phyloP scores from a whole-genome alignment of 1,284 basidiomycete species.

The Thecaphora thlaspeos region DNA sequence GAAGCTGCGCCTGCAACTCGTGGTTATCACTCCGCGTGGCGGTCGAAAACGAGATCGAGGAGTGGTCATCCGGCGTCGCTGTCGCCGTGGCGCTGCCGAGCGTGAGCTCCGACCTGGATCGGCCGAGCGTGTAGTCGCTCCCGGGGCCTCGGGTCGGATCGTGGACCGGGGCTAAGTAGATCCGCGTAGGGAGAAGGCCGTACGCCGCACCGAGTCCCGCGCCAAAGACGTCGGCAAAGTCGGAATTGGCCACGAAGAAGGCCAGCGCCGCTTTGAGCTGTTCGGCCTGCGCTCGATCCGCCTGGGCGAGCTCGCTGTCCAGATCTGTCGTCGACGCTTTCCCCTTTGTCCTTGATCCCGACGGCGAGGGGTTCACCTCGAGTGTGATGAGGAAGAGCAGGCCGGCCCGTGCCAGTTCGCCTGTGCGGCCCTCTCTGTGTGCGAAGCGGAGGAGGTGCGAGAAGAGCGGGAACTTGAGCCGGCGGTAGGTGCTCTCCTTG shows the following conservation, averaged over 20 bases:
- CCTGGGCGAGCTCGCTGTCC: neutral
- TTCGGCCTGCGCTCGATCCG: conserved; percentile 4
- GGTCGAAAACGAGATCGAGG: conserved; percentile 6
- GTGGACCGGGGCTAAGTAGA: conserved; percentile 13
- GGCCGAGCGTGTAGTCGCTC: conserved; percentile 5
- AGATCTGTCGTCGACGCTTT: no score
- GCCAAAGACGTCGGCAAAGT: conserved; percentile 92
- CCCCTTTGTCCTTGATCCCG: neutral
- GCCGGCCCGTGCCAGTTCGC: conserved; percentile 89
- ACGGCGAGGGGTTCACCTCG: conserved; percentile 6
- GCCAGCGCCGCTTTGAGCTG: conserved; percentile 65
- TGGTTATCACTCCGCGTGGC: conserved; percentile 61
- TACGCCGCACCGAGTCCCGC: conserved; percentile 92
- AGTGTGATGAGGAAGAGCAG: conserved; percentile 90
- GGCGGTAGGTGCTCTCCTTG: conserved; percentile 4
- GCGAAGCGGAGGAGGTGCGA: conserved; percentile 93
- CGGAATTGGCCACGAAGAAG: conserved; percentile 92
- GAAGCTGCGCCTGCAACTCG: conserved; percentile 77
- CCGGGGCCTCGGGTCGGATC: conserved; percentile 11
- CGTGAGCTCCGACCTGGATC: conserved; percentile 9
- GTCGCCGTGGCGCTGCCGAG: conserved; percentile 23
- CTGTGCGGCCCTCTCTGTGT: conserved; percentile 88
- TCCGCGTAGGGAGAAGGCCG: conserved; percentile 70
- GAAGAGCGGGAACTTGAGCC: conserved; percentile 62
- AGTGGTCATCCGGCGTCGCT: conserved; percentile 1